Base-by-base conservation (phyloP, 805 yeast genomes). In the Yarrowia bubula region DNA sequence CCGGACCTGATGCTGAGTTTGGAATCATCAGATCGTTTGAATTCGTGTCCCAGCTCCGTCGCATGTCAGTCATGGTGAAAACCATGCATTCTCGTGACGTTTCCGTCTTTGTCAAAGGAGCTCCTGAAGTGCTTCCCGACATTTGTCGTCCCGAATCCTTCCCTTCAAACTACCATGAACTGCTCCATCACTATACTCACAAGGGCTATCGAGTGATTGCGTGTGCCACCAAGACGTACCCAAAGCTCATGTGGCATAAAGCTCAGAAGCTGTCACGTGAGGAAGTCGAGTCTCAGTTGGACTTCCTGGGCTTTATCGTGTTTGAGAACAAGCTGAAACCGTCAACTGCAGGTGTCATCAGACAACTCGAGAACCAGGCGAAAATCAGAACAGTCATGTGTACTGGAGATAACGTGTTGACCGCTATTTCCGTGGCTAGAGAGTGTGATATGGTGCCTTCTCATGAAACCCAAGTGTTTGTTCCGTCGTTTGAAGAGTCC, bases 181-280 rank as follows among this genome's bases (percentile, higher is more conserved):
- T 89, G 22, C 79, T 95, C 39, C 88, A 91, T 71, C 81, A 86
- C 66, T 95, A 95, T 74, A 95, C 99, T 0, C 98, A 92, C 73
- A 84, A 86, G 57, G 99, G 99, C 0, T 91, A 87, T 74, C 85
- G 99, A 72, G 98, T 95, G 1, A 95, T 95, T 76, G 98, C 97
- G 0, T 88, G 96, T 74, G 98, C 97, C 0, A 83, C 85, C 58
- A 90, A 88, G 71, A 73, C 74, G 4, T 68, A 80, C 63, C 79
- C 75, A 61, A 72, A 71, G 11, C 76, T 75, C 60, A 79, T 84
- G 18, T 79, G 85, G 79, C 70, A 80, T n/a, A 80, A 79, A 65
- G 77, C 85, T 14, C 83, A 81, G 81, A 1, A 31, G 32, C 50
- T 64, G 37, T 68, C 67, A 11, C 83, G 99, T 69, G 88, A 82